phyloP scores from a whole-genome alignment of 768 basidiomycete species.

The Termitomyces sp. region DNA sequence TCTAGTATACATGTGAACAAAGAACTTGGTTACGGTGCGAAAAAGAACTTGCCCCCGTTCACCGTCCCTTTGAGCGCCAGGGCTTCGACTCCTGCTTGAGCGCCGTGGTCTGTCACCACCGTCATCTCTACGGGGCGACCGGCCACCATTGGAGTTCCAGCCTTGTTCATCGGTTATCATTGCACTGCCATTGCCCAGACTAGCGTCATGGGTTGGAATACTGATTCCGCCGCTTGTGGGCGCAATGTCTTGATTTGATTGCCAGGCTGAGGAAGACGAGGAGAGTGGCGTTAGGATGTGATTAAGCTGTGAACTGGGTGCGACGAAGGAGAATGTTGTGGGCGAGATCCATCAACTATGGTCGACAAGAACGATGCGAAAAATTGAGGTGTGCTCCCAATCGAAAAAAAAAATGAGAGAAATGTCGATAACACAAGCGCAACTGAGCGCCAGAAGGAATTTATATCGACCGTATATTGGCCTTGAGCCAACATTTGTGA shows the following conservation, averaged over 20 bases:
- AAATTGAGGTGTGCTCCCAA: constrained; percentile 13
- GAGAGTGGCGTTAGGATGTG: constrained; percentile 34
- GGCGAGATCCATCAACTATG: constrained; percentile 12
- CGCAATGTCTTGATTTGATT: constrained; percentile 71
- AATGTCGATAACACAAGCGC: constrained; percentile 10
- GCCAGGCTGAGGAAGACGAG: constrained; percentile 61
- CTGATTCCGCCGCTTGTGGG: constrained; percentile 55
- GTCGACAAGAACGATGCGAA: constrained; percentile 17
- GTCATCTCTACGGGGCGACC: constrained; percentile 38
- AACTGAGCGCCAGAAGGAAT: constrained; percentile 6
- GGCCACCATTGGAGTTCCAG: constrained; percentile 43
- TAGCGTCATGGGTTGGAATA: constrained; percentile 58
- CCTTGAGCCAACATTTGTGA: constrained; percentile 38
- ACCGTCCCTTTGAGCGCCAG: constrained; percentile 38
- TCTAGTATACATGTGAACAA: constrained; percentile 22
- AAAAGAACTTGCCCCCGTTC: constrained; percentile 49
- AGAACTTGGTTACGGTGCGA: constrained; percentile 18
- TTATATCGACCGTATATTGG: constrained; percentile 23
- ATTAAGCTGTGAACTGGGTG: constrained; percentile 24
- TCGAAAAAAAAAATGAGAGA: constrained; percentile 15
- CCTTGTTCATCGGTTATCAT: constrained; percentile 50
- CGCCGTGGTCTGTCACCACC: constrained; percentile 49
- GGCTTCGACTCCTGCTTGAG: constrained; percentile 78
- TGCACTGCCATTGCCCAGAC: constrained; percentile 32
- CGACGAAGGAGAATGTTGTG: constrained; percentile 17